Percentiles rank a stretch among this genome's conserved stretches.
Evolutionary conservation across 768 basidiomycete species (phyloP).

Genomic region (Harrya chromipes): DNA sequence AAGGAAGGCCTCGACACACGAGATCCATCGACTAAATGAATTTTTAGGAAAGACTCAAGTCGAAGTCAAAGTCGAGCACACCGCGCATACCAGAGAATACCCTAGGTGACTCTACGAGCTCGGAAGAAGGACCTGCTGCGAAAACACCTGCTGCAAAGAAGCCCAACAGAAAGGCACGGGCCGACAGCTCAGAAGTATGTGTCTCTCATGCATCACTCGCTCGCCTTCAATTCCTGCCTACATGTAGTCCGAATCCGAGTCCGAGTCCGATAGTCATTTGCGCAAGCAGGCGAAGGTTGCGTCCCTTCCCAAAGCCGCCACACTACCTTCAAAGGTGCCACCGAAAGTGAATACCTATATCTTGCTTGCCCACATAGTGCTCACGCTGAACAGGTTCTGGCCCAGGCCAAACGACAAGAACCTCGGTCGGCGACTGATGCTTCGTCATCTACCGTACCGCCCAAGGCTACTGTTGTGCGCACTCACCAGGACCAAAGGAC

Average conservation of each 20-base stretch:
- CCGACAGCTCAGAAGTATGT: constrained; percentile 15
- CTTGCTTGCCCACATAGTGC: not conserved
- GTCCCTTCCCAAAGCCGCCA: constrained; percentile 1
- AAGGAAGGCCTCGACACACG: not conserved
- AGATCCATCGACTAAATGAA: not conserved
- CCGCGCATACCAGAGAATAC: constrained; percentile 8
- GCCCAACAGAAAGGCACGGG: constrained; percentile 2
- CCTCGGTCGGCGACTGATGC: not conserved
- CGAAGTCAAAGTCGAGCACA: constrained; percentile 11
- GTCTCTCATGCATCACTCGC: not conserved
- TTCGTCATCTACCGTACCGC: constrained; percentile 7
- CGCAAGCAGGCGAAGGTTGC: not conserved
- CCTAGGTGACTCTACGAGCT: constrained; percentile 7
- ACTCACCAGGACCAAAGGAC: constrained; percentile 31
- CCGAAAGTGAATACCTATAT: constrained; percentile 12
- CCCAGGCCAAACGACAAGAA: constrained; percentile 10
- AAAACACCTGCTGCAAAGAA: constrained; percentile 1
- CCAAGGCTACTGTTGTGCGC: constrained; percentile 15
- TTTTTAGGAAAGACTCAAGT: constrained; percentile 18
- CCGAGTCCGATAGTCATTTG: constrained; percentile 6
- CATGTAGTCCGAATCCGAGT: constrained; percentile 13
- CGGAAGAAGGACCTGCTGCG: constrained; percentile 1
- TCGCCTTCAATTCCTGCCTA: not conserved
- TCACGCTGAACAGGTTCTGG: constrained; percentile 4
- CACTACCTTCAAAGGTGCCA: not conserved